phyloP scores from a whole-genome alignment of 352 stramenopile genomes.

The Phytopythium ostracodes region DNA sequence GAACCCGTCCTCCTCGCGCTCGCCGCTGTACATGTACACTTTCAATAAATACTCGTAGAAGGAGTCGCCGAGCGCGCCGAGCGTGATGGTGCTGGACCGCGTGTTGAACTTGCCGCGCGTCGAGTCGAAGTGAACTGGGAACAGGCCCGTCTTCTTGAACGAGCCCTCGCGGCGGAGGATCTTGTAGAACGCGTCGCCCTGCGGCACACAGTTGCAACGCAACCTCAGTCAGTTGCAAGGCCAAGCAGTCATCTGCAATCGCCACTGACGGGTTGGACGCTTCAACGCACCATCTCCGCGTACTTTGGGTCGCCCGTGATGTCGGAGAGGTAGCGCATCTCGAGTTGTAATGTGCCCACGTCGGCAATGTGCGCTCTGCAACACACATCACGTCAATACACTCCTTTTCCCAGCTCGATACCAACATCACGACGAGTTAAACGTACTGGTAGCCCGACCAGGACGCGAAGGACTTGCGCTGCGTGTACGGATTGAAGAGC shows the following conservation, averaged over 20 bases:
- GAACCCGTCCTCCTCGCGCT: conserved; percentile 53
- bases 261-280: neutral
- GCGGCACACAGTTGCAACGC: neutral
- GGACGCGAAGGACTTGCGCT: conserved; percentile 33
- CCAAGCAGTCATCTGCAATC: no score
- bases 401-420: neutral
- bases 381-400: neutral
- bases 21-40: conserved; percentile 95
- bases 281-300: conserved; percentile 36
- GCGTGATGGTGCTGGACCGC: conserved; percentile 58
- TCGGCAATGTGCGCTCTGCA: conserved; percentile 73
- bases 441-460: conserved; percentile 39
- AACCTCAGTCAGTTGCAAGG: no score
- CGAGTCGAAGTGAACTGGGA: conserved; percentile 78
- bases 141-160: conserved; percentile 83
- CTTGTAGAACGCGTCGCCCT: conserved; percentile 77
- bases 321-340: conserved; percentile 75
- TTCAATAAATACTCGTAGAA: conserved; percentile 99
- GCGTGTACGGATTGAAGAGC: conserved; percentile 84
- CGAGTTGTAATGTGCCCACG: conserved; percentile 81
- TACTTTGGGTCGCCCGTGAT: conserved; percentile 79
- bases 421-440: neutral
- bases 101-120: conserved; percentile 25
- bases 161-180: conserved; percentile 68
- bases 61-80: conserved; percentile 94